Evolutionary conservation across 495 filamentous ascomycete genomes (phyloP), one percentile per base, ranked within the genome.

Genomic region (Penicillium parvum): DNA sequence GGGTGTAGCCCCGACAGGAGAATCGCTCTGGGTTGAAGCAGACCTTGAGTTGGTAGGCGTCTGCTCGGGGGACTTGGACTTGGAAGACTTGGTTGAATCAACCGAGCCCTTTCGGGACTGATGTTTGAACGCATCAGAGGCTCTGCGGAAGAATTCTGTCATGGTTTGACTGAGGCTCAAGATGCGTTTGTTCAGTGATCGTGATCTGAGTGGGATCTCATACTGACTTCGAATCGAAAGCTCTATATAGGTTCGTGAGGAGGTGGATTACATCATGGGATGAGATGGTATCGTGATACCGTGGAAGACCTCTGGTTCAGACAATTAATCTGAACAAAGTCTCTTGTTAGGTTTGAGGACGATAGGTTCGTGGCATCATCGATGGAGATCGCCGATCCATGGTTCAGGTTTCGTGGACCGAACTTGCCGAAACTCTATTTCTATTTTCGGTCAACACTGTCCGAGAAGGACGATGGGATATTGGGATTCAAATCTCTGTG

Each of bases 61-160:
- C 15, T 28, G 25, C 7, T n/a, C 11, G 32, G 32, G 16, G 5
- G 16, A 6, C 18, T 35, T 18, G 15, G 17, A 17, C 19, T 41
- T 41, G 15, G 9, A 6, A 9, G 43, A 33, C 15, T 46, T 40
- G 28, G 20, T 14, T 6, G 36, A 40, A 17, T 46, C 35, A 15
- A 46, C 15, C 1, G 43, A 46, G 15, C 26, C 36, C 8, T 33
- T 22, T 9, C 32, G 20, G 36, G 12, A 15, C 27, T 39, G 21
- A 25, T 39, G 43, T 21, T 40, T 46, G 28, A 46, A 40, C 2
- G 34, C 21, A 14, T 46, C 43, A 6, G 36, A 46, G 2, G 41
- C 33, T 15, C 41, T 18, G 41, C 36, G 43, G 26, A 46, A 46
- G 15, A 46, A 33, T 5, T n/a, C 14, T 1, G 43, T 26, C 29